Evolutionary conservation across 2,329 filamentous ascomycete genomes (phyloP), one percentile per base, ranked within the genome.

Genomic region (Paecilomyces formosus): DNA sequence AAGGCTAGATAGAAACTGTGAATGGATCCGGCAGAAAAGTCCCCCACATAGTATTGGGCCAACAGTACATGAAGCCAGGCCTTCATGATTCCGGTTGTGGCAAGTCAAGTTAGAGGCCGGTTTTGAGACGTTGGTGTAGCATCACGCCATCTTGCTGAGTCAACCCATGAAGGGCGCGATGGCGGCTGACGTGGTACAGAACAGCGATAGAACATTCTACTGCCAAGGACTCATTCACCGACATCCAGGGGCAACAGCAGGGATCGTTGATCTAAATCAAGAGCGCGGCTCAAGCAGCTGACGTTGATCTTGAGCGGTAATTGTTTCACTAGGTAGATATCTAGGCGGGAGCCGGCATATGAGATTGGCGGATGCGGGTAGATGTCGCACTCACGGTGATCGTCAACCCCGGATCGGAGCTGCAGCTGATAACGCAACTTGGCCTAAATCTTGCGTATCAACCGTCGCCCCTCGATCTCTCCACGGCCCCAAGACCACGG

Each of bases 91-190:
- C 56, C 39, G 33, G 53, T 55, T 57, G 58, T 62, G 55, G 62
- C 30, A 57, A 31, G 56, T 24, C 24, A 45, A 39, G 39, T 21
- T 4, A 45, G 50, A 57, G 58, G 59, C 54, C 57, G 56, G 33
- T 26, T 57, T 60, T 62, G 22, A 50, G 30, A 55, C 52, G 55
- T 55, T 55, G 61, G 54, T 59, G 50, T 51, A 30, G 33, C 31
- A 66, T 65, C 64, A 66, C 65, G 64, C 62, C 57, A 67, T 67
- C 54, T 58, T 53, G 59, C 60, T 63, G 63, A 66, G 64, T 61
- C 65, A 62, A 61, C 61, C 61, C 59, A 58, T 62, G 64, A 56
- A 63, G 50, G 60, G n/a, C 15, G 39, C 39, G 5, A 45, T 45
- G 5, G 18, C 8, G n/a, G 15, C 18, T 45, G 15, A n/a, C 5